phyloP scores from a whole-genome alignment of 345 rosid genomes.

The Psidium friedrichsthalianum region DNA sequence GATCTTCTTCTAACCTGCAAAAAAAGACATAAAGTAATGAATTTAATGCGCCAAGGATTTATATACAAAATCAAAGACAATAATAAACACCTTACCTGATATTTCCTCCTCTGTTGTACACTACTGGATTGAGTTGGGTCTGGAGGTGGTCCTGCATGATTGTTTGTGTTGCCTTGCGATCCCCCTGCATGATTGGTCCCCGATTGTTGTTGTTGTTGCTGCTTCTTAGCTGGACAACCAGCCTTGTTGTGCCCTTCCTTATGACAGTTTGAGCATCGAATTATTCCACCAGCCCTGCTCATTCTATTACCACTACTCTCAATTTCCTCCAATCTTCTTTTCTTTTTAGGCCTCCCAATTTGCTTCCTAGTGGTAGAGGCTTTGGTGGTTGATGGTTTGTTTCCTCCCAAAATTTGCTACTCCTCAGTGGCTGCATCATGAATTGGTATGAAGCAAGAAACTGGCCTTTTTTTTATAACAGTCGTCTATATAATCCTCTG shows the following conservation, averaged over 20 bases:
- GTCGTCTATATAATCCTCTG: too few species aligned
- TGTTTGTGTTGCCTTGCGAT: not conserved
- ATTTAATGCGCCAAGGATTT: not conserved
- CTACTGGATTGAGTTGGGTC: not conserved
- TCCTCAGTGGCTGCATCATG: not conserved
- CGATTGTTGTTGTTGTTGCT: rapidly evolving
- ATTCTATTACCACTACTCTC: not conserved
- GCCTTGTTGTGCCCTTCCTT: not conserved
- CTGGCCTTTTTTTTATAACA: too few species aligned
- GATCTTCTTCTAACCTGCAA: not conserved
- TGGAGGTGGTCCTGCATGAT: not conserved
- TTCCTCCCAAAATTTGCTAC: too few species aligned
- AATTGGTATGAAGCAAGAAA: too few species aligned
- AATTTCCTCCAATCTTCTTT: not conserved
- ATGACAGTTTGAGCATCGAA: not conserved
- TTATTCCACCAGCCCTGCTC: not conserved
- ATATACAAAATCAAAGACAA: not conserved
- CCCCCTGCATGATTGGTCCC: not conserved
- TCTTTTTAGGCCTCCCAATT: not conserved
- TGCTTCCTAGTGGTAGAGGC: too few species aligned
- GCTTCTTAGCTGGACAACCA: not conserved
- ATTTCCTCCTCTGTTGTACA: not conserved
- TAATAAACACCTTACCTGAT: too few species aligned
- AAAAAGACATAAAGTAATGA: not conserved
- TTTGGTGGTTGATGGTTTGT: not conserved